These are phyloP conservation scores for Phylloporus arenicola DNA, from an alignment of 768 basidiomycete genomes.

Conservation along the genomic window DNA sequence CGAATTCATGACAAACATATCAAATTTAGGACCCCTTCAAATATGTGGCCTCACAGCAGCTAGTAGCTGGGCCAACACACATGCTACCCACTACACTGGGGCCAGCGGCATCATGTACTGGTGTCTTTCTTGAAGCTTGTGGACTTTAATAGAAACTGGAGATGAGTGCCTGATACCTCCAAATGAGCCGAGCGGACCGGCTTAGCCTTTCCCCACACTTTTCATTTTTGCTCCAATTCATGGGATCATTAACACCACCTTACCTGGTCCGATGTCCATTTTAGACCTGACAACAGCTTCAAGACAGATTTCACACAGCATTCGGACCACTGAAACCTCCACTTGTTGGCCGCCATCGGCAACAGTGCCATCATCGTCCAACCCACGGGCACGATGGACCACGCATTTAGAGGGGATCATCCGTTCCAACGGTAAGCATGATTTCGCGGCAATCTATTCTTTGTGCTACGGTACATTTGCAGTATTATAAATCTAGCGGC, in stretches of 20 bases:
- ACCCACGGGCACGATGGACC: background rate
- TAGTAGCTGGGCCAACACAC: background rate
- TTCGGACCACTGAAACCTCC: background rate
- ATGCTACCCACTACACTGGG: too few species aligned
- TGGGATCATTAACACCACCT: background rate
- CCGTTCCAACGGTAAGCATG: background rate
- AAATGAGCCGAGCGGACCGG: background rate
- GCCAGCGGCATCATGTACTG: background rate
- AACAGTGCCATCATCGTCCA: background rate
- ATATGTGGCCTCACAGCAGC: background rate
- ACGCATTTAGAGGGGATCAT: background rate
- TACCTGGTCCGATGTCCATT: background rate
- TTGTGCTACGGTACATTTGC: background rate
- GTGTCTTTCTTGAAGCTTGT: background rate
- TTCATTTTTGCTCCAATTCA: constrained; percentile 2
- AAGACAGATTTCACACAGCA: constrained; percentile 2
- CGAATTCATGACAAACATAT: constrained; percentile 2
- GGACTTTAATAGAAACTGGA: background rate
- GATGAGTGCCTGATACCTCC: background rate
- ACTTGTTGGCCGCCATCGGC: background rate
- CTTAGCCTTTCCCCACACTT: constrained; percentile 10
- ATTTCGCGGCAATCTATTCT: background rate
- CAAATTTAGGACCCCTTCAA: constrained; percentile 3
- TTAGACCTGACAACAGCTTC: constrained; percentile 6
- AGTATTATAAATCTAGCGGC: background rate